Evolutionary conservation across 176 grass and related monocot species (phyloP).

Genomic region (Bolboschoenus planiculmis): DNA sequence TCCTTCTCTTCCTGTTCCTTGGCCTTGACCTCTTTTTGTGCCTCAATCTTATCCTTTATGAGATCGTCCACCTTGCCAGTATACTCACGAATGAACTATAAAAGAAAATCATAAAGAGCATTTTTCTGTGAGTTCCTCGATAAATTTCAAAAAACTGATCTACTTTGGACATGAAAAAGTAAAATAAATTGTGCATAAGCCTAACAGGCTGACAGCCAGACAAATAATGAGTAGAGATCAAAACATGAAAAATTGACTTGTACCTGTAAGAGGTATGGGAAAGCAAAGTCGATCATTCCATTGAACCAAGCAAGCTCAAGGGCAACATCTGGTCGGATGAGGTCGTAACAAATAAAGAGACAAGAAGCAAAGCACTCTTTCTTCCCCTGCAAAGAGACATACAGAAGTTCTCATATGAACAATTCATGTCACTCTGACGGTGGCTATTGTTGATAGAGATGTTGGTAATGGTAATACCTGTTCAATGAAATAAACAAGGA

Average conservation of each 20-base stretch:
- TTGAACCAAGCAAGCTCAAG: conserved; percentile 99
- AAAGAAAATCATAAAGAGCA: background rate
- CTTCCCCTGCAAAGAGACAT: conserved; percentile 71
- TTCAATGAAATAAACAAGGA: conserved; percentile 94
- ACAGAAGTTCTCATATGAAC: background rate
- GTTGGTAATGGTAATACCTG: conserved; percentile 43
- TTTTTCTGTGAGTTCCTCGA: background rate
- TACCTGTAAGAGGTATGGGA: conserved; percentile 98
- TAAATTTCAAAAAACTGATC: background rate
- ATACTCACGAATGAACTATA: conserved; percentile 92
- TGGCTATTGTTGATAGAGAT: background rate
- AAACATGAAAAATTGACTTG: background rate
- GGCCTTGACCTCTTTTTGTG: conserved; percentile 58
- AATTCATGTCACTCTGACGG: background rate
- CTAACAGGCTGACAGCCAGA: background rate
- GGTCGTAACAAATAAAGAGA: conserved; percentile 95
- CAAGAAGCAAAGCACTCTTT: conserved; percentile 98
- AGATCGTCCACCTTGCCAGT: conserved; percentile 89
- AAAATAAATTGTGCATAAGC: background rate
- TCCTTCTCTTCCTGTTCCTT: conserved; percentile 95
- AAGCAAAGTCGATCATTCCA: conserved; percentile 93
- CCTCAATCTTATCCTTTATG: conserved; percentile 79
- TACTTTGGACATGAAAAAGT: background rate
- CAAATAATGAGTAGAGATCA: background rate
- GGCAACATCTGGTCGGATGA: conserved; percentile 84